Conservation (phyloP, 768 basidiomycete genomes). For the Mycena amicta region DNA sequence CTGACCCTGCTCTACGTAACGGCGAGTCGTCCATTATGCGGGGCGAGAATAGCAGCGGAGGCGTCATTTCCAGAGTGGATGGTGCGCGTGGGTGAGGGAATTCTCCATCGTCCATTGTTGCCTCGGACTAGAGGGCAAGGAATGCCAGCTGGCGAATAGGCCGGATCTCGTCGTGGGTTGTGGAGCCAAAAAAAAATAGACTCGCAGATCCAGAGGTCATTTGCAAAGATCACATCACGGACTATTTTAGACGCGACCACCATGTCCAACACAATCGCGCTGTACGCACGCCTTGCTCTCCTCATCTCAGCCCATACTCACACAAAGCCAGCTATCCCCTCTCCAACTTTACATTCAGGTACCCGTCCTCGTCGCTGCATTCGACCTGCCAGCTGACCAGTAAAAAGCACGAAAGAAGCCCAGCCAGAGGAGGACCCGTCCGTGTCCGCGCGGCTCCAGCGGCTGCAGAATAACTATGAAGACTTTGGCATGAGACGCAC, state of each 20-base stretch:
- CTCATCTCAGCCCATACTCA: conserved; percentile 2
- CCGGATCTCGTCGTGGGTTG: neutral
- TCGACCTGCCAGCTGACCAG: conserved; percentile 10
- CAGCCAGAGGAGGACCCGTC: conserved; percentile 98
- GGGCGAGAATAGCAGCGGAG: conserved; percentile 22
- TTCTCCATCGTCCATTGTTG: neutral
- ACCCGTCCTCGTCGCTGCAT: conserved; percentile 19
- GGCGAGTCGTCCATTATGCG: conserved; percentile 38
- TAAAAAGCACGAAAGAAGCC: conserved; percentile 84
- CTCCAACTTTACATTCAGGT: conserved; percentile 94
- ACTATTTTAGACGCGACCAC: conserved; percentile 9
- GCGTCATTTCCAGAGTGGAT: conserved; percentile 17
- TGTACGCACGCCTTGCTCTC: conserved; percentile 34
- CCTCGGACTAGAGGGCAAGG: neutral
- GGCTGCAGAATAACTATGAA: conserved; percentile 95
- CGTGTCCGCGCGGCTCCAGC: conserved; percentile 90
- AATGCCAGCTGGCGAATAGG: neutral
- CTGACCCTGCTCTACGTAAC: conserved; percentile 59
- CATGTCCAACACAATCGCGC: conserved; percentile 57
- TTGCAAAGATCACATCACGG: neutral
- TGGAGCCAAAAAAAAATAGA: neutral
- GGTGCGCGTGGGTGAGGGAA: conserved; percentile 9
- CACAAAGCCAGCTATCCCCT: conserved; percentile 67
- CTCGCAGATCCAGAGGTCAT: neutral
- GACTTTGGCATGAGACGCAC: conserved; percentile 96